phyloP scores from a whole-genome alignment of 2,329 filamentous ascomycete genomes.

The Fusarium sp. region DNA sequence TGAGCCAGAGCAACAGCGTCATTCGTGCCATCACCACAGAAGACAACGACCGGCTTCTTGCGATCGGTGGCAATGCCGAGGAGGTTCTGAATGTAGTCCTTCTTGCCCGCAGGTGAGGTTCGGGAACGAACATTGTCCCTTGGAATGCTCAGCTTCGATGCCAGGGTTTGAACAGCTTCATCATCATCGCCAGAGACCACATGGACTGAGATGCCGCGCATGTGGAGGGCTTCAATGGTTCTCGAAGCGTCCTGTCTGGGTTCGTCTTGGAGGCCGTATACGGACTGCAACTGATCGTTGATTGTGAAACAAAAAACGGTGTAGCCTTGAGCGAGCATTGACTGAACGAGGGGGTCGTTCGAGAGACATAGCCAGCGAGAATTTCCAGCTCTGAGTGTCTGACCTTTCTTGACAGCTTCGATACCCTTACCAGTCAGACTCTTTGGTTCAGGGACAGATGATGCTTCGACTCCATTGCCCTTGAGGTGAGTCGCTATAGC shows the following conservation, averaged over 20 bases:
- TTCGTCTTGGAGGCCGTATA: constrained; percentile 64
- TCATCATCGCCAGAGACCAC: constrained; percentile 69
- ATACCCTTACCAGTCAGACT: constrained; percentile 64
- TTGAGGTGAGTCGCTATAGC: constrained; percentile 62
- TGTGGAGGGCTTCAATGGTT: constrained; percentile 56
- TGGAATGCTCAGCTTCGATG: constrained; percentile 59
- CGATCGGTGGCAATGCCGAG: constrained; percentile 37
- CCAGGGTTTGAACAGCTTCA: constrained; percentile 61
- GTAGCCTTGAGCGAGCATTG: constrained; percentile 54
- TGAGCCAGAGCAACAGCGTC: constrained; percentile 81
- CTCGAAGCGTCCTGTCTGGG: constrained; percentile 60
- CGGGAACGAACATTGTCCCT: constrained; percentile 57
- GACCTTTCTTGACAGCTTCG: constrained; percentile 52
- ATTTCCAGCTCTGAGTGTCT: constrained; percentile 64
- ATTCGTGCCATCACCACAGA: constrained; percentile 85
- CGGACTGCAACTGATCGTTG: constrained; percentile 53
- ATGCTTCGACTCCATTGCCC: constrained; percentile 11
- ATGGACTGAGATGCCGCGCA: constrained; percentile 60
- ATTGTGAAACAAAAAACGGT: constrained; percentile 66
- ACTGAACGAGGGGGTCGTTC: constrained; percentile 52
- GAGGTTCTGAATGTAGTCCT: constrained; percentile 60
- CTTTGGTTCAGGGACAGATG: constrained; percentile 51
- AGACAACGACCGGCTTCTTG: constrained; percentile 67
- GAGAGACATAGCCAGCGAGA: constrained; percentile 62
- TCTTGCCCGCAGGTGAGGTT: constrained; percentile 63